phyloP scores from a whole-genome alignment of 2,329 filamentous ascomycete species.

The Colletotrichum higginsianum region DNA sequence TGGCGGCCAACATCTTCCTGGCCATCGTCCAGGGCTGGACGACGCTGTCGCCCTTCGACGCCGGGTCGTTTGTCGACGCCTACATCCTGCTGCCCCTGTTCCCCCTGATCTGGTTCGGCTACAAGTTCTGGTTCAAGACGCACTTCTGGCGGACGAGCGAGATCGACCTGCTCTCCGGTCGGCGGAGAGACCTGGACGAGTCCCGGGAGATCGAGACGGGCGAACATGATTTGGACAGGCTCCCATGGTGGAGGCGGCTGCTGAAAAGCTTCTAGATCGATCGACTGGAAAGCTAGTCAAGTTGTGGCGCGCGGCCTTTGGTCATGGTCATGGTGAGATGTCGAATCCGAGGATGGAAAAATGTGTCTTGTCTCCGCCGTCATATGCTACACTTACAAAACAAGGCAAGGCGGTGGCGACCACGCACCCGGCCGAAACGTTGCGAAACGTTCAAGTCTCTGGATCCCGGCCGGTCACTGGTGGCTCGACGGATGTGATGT shows the following conservation, averaged over 20 bases:
- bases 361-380: too few species aligned
- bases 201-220: slow-evolving; percentile 51
- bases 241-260: slow-evolving; percentile 61
- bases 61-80: slow-evolving; percentile 73
- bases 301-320: too few species aligned
- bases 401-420: too few species aligned
- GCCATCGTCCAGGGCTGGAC: slow-evolving; percentile 75
- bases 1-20: slow-evolving; percentile 71
- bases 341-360: too few species aligned
- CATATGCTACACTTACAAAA: too few species aligned
- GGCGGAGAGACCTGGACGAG: slow-evolving; percentile 69
- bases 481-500: not conserved
- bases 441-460: too few species aligned
- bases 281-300: not conserved
- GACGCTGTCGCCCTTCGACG: slow-evolving; percentile 70
- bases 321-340: too few species aligned
- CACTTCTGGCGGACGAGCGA: slow-evolving; percentile 64
- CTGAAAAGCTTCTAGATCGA: slow-evolving; percentile 57
- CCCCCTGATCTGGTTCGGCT: slow-evolving; percentile 67
- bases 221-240: slow-evolving; percentile 44
- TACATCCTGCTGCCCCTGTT: slow-evolving; percentile 75
- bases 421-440: too few species aligned
- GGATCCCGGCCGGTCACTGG: not conserved
- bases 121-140: slow-evolving; percentile 70
- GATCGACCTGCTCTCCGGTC: slow-evolving; percentile 70